Percentiles rank a stretch among this genome's conserved stretches.
These are phyloP conservation scores for Porpolomopsis calyptriformis DNA, from an alignment of 768 basidiomycete species.

Conservation along the genomic window DNA sequence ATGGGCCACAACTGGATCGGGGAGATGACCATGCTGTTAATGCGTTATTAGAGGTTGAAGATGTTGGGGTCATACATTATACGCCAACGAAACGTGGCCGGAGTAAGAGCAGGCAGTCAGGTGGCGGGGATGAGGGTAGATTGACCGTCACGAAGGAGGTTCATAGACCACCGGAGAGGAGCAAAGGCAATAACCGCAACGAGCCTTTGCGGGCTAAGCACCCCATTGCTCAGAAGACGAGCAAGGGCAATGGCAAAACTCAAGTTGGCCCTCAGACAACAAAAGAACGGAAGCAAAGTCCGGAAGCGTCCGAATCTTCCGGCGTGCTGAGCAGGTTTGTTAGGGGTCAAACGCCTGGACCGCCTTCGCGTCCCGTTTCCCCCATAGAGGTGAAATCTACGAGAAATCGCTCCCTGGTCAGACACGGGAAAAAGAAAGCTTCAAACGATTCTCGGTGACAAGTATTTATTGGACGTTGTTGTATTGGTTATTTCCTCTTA, in stretches of 20 bases:
- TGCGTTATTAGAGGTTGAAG: neutral
- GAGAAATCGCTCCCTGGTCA: no score
- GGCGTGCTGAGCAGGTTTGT: conserved; percentile 5
- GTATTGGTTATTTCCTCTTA: no score
- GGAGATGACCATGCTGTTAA: neutral
- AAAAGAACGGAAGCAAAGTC: neutral
- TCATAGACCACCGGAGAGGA: neutral
- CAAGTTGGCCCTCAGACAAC: neutral
- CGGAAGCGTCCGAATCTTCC: neutral
- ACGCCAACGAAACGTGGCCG: neutral
- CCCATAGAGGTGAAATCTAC: no score
- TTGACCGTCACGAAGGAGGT: no score
- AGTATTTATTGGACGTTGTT: no score
- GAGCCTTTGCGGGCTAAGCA: neutral
- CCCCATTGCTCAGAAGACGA: neutral
- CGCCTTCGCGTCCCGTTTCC: conserved; percentile 12
- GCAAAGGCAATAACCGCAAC: neutral
- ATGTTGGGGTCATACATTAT: neutral
- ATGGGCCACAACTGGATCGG: conserved; percentile 9
- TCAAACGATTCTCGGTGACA: no score
- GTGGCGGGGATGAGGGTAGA: neutral
- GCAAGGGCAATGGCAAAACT: conserved; percentile 1
- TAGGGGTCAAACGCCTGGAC: conserved; percentile 25
- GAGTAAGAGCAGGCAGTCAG: neutral
- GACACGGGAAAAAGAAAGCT: no score